phyloP scores from a whole-genome alignment of 2,329 filamentous ascomycete species.

The Hirsutella rhossiliensis region DNA sequence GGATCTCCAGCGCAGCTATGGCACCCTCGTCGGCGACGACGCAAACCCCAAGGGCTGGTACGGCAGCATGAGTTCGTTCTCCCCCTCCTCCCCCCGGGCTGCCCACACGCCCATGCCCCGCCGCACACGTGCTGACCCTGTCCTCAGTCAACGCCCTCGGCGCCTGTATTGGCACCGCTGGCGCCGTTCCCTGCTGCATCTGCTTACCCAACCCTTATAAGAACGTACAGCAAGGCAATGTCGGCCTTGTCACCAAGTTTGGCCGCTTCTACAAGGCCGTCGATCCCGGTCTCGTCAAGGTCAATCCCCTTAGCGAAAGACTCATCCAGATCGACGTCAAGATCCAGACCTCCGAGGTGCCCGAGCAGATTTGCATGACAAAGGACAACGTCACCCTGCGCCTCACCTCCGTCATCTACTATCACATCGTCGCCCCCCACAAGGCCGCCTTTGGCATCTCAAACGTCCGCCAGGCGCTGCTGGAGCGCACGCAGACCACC shows the following conservation, averaged over 20 bases:
- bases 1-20: conserved; percentile 78
- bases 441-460: conserved; percentile 94
- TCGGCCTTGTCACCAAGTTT: conserved; percentile 92
- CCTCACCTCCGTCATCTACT: conserved; percentile 96
- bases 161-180: conserved; percentile 59
- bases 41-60: conserved; percentile 77
- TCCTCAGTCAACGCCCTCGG: conserved; percentile 60
- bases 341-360: conserved; percentile 97
- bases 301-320: conserved; percentile 88
- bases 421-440: conserved; percentile 90
- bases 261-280: conserved; percentile 91
- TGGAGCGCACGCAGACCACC: conserved; percentile 96
- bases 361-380: conserved; percentile 96
- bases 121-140: neutral
- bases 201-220: conserved; percentile 94
- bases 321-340: conserved; percentile 94
- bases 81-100: neutral
- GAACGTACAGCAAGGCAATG: conserved; percentile 81
- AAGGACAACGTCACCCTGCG: conserved; percentile 97
- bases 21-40: conserved; percentile 50
- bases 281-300: conserved; percentile 90
- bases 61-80: conserved; percentile 63
- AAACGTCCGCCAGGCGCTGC: conserved; percentile 88
- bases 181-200: conserved; percentile 84
- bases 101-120: too few species aligned